Evolutionary conservation across 1,139 yeast species (phyloP).

Genomic region (Sugiyamaella pinicola): DNA sequence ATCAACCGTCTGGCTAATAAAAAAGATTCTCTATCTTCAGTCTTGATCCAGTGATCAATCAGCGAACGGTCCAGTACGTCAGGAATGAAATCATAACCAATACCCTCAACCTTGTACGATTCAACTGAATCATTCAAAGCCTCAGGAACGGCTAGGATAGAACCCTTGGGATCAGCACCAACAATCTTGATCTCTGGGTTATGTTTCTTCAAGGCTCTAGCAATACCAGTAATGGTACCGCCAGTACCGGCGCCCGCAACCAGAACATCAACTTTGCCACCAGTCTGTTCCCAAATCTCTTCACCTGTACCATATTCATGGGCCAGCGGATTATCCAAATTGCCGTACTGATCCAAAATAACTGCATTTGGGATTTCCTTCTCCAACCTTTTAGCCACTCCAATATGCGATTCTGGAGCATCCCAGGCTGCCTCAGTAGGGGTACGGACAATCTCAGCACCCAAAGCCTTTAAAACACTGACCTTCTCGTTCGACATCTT

Average conservation of each 20-base stretch:
- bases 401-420: conserved; percentile 88
- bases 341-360: conserved; percentile 81
- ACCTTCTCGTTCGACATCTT: conserved; percentile 93
- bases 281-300: conserved; percentile 83
- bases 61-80: conserved; percentile 69
- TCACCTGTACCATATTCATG: conserved; percentile 84
- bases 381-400: conserved; percentile 80
- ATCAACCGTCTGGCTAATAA: conserved; percentile 80
- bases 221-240: conserved; percentile 79
- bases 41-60: conserved; percentile 83
- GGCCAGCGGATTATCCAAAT: conserved; percentile 78
- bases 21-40: conserved; percentile 82
- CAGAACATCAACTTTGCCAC: conserved; percentile 69
- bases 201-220: conserved; percentile 74
- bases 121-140: conserved; percentile 62
- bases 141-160: conserved; percentile 81
- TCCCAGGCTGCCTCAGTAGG: conserved; percentile 96
- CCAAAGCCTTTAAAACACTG: conserved; percentile 82
- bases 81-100: conserved; percentile 88
- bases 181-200: conserved; percentile 62
- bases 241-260: conserved; percentile 95
- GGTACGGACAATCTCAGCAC: conserved; percentile 89
- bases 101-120: conserved; percentile 84
- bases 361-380: conserved; percentile 86
- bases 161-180: conserved; percentile 88